Conservation (phyloP, 2,329 filamentous ascomycete species). For the Ceratocystis cubensis region DNA sequence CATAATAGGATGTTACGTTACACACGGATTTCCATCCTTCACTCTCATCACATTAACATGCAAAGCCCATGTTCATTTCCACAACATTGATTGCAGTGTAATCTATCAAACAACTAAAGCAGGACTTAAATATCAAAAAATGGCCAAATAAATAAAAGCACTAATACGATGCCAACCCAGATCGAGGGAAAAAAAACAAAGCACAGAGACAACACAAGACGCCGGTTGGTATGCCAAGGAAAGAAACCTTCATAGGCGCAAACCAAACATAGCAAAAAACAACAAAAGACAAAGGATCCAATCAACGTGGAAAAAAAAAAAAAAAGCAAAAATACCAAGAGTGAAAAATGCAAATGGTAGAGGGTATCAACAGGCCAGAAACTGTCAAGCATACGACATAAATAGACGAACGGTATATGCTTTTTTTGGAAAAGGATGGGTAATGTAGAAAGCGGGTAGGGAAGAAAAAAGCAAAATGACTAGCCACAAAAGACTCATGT, state of each 20-base stretch:
- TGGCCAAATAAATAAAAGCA: background rate
- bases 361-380: constrained; percentile 16
- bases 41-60: background rate
- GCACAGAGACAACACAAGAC: background rate
- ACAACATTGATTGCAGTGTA: background rate
- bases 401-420: background rate
- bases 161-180: background rate
- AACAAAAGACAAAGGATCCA: too few relatives aligned
- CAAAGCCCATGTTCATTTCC: background rate
- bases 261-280: too few relatives aligned
- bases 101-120: background rate
- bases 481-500: background rate
- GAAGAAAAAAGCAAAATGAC: background rate
- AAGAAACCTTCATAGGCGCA: too few relatives aligned
- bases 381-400: background rate
- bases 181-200: background rate
- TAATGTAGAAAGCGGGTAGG: background rate
- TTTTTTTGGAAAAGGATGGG: background rate
- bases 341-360: too few relatives aligned
- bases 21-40: background rate
- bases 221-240: too few relatives aligned
- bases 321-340: background rate
- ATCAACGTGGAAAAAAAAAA: background rate
- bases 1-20: background rate
- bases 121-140: background rate